Percentiles rank a stretch among this genome's conserved stretches.
phyloP scores from a whole-genome alignment of 2,329 filamentous ascomycete genomes.

The Penicillium brasilianum region DNA sequence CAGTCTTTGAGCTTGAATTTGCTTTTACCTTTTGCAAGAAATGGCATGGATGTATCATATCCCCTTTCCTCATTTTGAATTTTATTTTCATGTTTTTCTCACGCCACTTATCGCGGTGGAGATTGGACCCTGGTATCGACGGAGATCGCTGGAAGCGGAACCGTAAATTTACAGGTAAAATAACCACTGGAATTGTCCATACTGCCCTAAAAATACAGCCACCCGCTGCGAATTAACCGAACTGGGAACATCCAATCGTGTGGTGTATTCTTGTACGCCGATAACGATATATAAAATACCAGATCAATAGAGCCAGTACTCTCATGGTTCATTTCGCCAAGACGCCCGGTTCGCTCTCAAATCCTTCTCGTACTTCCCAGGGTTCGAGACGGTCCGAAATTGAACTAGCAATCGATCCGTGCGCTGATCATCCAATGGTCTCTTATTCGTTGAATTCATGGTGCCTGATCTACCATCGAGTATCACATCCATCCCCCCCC shows the following conservation, averaged over 20 bases:
- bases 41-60: not conserved
- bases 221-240: conserved; percentile 1
- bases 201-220: not conserved
- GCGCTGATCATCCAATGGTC: not conserved
- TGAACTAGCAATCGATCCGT: not conserved
- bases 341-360: not conserved
- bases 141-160: not conserved
- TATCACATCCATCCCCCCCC: not conserved
- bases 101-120: not conserved
- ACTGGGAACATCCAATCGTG: not conserved
- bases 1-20: not conserved
- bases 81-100: not conserved
- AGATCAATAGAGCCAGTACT: not conserved
- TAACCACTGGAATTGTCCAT: not conserved
- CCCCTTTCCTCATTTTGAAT: not conserved
- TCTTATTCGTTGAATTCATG: not conserved
- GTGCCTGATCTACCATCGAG: not conserved
- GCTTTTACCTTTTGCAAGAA: not conserved
- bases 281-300: not conserved
- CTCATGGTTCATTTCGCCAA: not conserved
- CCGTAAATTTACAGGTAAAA: not conserved
- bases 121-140: conserved; percentile 4
- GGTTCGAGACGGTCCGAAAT: not conserved
- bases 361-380: not conserved
- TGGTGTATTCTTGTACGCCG: not conserved